phyloP scores from a whole-genome alignment of 805 yeast species.

The Yamadazyma olivae region DNA sequence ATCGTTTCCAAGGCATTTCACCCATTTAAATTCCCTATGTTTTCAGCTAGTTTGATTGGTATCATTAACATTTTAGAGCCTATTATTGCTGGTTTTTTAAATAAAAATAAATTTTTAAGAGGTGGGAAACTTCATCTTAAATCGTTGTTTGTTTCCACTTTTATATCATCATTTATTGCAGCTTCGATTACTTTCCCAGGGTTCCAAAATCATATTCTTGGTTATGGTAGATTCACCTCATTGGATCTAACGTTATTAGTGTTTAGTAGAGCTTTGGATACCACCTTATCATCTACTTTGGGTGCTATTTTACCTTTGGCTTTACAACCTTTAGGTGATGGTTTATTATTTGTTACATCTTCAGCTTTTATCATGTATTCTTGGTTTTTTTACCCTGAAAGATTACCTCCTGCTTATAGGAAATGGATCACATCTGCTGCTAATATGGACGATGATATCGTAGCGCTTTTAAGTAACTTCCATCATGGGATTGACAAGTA shows the following conservation, averaged over 20 bases:
- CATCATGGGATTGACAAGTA: slow-evolving; percentile 29
- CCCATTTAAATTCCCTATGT: slow-evolving; percentile 31
- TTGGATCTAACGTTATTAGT: slow-evolving; percentile 35
- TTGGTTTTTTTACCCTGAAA: slow-evolving; percentile 38
- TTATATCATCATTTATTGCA: slow-evolving; percentile 25
- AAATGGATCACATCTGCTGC: slow-evolving; percentile 51
- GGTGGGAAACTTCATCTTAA: slow-evolving; percentile 5
- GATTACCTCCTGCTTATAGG: slow-evolving; percentile 41
- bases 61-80: slow-evolving; percentile 30
- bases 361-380: slow-evolving; percentile 33
- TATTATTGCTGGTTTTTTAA: slow-evolving; percentile 16
- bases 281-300: slow-evolving; percentile 22
- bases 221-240: slow-evolving; percentile 28
- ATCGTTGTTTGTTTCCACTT: slow-evolving; percentile 19
- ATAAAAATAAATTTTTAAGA: background rate
- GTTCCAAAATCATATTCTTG: slow-evolving; percentile 29
- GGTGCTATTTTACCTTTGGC: slow-evolving; percentile 21
- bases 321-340: slow-evolving; percentile 20
- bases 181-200: slow-evolving; percentile 26
- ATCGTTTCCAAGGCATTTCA: slow-evolving; percentile 23
- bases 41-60: slow-evolving; percentile 30
- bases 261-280: slow-evolving; percentile 34
- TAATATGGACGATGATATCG: slow-evolving; percentile 40
- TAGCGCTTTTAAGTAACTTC: slow-evolving; percentile 28
- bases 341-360: slow-evolving; percentile 24